These are phyloP conservation scores for Cystobasidium sp. DNA, from an alignment of 1,284 basidiomycete genomes.

Conservation along the genomic window DNA sequence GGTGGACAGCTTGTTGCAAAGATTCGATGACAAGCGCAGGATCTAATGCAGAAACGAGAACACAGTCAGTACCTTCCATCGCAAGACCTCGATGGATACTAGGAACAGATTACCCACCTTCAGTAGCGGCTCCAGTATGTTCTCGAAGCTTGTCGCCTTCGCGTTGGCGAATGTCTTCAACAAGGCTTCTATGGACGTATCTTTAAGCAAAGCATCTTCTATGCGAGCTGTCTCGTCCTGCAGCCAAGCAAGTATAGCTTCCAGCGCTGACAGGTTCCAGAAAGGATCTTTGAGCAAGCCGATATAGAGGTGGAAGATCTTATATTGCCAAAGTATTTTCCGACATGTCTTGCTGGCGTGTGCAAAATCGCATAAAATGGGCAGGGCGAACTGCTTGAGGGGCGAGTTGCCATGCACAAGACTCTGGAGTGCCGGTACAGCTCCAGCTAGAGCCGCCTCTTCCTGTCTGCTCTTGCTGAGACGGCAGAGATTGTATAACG, in stretches of 20 bases:
- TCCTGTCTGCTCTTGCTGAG: conserved; percentile 92
- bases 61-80: not conserved
- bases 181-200: conserved; percentile 70
- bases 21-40: conserved; percentile 73
- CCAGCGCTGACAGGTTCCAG: conserved; percentile 91
- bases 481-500: conserved; percentile 91
- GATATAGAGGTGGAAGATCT: conserved; percentile 68
- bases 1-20: conserved; percentile 74
- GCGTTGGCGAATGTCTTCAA: conserved; percentile 83
- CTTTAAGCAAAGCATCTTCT: conserved; percentile 80
- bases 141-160: conserved; percentile 92
- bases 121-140: conserved; percentile 77
- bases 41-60: conserved; percentile 62
- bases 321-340: conserved; percentile 62
- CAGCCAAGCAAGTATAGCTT: conserved; percentile 89
- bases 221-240: conserved; percentile 93
- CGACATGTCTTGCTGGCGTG: conserved; percentile 90
- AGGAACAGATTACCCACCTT: conserved; percentile 45
- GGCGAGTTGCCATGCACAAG: conserved; percentile 86
- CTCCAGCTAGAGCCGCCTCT: conserved; percentile 92
- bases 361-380: conserved; percentile 92
- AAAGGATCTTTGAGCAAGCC: conserved; percentile 86
- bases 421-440: conserved; percentile 85
- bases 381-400: conserved; percentile 92
- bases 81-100: not conserved